Evolutionary conservation across 768 basidiomycete genomes (phyloP).

Genomic region (Chiua virens): DNA sequence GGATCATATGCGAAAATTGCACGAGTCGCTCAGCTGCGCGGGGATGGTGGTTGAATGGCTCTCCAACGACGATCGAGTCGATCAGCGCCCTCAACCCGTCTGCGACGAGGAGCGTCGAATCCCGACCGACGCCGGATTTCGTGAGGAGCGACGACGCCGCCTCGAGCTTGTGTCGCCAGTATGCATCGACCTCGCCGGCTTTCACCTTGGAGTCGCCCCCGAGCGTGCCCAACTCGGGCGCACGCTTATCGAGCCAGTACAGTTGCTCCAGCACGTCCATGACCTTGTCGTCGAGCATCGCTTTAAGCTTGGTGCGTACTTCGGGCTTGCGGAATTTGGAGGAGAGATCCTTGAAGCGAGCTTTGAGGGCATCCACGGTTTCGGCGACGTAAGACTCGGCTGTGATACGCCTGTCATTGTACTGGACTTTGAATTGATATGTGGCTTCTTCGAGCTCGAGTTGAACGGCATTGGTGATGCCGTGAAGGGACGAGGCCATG

Average conservation of each 20-base stretch:
- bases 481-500: conserved; percentile 94
- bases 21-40: conserved; percentile 85
- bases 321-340: conserved; percentile 85
- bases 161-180: conserved; percentile 96
- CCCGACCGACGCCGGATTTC: conserved; percentile 93
- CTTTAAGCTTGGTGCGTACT: conserved; percentile 85
- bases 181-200: conserved; percentile 77
- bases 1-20: conserved; percentile 89
- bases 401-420: conserved; percentile 92
- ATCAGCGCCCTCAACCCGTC: conserved; percentile 89
- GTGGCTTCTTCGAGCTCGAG: conserved; percentile 95
- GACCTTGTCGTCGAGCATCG: conserved; percentile 92
- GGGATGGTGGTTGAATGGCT: conserved; percentile 93
- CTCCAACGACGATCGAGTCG: conserved; percentile 82
- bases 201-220: conserved; percentile 69
- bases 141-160: conserved; percentile 91
- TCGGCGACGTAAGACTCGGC: conserved; percentile 98
- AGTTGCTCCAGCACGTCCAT: conserved; percentile 97
- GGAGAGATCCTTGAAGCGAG: conserved; percentile 83
- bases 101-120: conserved; percentile 91
- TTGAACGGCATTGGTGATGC: conserved; percentile 96
- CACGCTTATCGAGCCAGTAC: conserved; percentile 93
- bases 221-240: conserved; percentile 69
- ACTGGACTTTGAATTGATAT: conserved; percentile 99
- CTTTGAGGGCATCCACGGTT: conserved; percentile 91